Conservation (phyloP, 345 rosid species). For the Hibiscus mutabilis region DNA sequence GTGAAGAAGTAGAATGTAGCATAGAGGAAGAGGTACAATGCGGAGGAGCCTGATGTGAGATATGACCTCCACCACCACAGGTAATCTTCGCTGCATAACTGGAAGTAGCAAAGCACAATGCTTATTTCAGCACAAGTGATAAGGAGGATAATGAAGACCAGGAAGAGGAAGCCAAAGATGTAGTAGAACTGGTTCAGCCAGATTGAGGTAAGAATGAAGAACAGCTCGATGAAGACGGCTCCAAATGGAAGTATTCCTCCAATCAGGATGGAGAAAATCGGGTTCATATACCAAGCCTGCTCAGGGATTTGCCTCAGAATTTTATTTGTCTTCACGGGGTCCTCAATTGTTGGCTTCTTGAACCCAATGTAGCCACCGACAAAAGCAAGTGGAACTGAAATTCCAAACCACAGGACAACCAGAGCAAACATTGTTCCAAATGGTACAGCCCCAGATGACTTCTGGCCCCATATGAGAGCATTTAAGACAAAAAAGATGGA, state of each 20-base stretch:
- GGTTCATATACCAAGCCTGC: conserved; percentile 88
- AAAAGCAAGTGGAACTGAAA: conserved; percentile 64
- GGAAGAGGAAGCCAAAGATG: conserved; percentile 79
- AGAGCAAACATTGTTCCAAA: conserved; percentile 80
- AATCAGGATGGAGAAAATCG: conserved; percentile 58
- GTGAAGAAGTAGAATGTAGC: conserved; percentile 82
- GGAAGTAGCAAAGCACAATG: conserved; percentile 76
- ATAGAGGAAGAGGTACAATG: conserved; percentile 61
- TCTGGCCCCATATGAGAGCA: conserved; percentile 78
- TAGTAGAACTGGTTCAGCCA: conserved; percentile 90
- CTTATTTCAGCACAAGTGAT: conserved; percentile 72
- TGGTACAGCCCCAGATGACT: conserved; percentile 81
- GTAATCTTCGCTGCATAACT: conserved; percentile 77
- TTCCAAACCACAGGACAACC: conserved; percentile 68
- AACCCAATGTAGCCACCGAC: conserved; percentile 62
- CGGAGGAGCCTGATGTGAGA: conserved; percentile 76
- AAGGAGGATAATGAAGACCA: conserved; percentile 60
- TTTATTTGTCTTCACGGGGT: conserved; percentile 76
- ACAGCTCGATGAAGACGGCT: conserved; percentile 76
- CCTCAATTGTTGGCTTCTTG: conserved; percentile 62
- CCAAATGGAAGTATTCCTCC: conserved; percentile 84
- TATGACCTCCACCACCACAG: conserved; percentile 95
- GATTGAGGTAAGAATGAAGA: conserved; percentile 83
- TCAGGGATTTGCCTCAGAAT: conserved; percentile 81
- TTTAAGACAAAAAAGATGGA: conserved; percentile 64